These are phyloP conservation scores for Penicillium odoratum DNA, from an alignment of 495 filamentous ascomycete species.

Conservation along the genomic window DNA sequence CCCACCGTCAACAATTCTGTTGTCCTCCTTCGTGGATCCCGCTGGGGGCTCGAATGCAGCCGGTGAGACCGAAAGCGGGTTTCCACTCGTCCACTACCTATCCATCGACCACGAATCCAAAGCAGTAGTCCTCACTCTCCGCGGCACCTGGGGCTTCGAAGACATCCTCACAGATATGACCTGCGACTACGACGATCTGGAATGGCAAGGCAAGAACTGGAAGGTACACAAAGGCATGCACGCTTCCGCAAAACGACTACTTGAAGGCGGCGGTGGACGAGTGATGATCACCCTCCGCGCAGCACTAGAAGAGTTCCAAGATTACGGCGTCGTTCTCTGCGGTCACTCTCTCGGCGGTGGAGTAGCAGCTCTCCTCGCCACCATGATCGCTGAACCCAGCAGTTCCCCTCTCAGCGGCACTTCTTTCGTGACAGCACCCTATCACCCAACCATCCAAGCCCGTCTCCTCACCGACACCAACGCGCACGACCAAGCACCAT, in stretches of 20 bases:
- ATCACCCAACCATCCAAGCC: conserved; percentile 33
- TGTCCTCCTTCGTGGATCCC: conserved; percentile 75
- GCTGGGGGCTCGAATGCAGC: conserved; percentile 71
- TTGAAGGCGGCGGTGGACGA: conserved; percentile 62
- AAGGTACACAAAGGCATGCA: conserved; percentile 84
- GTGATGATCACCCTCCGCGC: conserved; percentile 68
- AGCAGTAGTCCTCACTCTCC: conserved; percentile 72
- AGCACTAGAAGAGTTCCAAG: conserved; percentile 68
- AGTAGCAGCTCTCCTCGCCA: conserved; percentile 71
- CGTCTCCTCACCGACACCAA: conserved; percentile 39
- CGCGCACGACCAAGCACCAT: conserved; percentile 8
- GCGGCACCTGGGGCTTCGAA: conserved; percentile 78
- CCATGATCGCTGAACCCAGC: conserved; percentile 67
- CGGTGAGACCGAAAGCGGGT: conserved; percentile 69
- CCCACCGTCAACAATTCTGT: conserved; percentile 65
- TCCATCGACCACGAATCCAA: conserved; percentile 76
- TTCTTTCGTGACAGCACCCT: conserved; percentile 52
- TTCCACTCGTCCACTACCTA: conserved; percentile 78
- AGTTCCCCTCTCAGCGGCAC: conserved; percentile 51
- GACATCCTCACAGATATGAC: conserved; percentile 80
- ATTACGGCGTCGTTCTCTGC: conserved; percentile 74
- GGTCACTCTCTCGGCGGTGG: conserved; percentile 78
- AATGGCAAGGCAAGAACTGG: conserved; percentile 65
- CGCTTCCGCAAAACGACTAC: conserved; percentile 68
- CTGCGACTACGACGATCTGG: conserved; percentile 74